Percentiles rank a stretch among this genome's conserved stretches.
Conservation (phyloP, 805 yeast genomes). For the Yamadazyma laniorum region DNA sequence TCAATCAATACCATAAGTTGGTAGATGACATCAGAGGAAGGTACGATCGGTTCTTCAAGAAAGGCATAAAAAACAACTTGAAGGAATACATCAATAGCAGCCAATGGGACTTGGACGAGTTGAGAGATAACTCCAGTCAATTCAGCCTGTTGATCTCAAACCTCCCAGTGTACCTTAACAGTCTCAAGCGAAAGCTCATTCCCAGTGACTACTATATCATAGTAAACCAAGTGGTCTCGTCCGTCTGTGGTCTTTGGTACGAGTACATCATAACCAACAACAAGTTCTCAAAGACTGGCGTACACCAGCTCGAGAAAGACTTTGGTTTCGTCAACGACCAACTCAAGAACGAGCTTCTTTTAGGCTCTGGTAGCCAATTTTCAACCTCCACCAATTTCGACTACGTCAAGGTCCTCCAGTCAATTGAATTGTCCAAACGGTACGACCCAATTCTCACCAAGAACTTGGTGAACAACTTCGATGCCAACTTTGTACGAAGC, state of each 20-base stretch:
- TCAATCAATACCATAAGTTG: constrained; percentile 24
- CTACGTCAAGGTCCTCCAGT: constrained; percentile 26
- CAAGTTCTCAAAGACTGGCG: constrained; percentile 31
- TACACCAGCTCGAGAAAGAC: constrained; percentile 32
- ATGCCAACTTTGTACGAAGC: constrained; percentile 18
- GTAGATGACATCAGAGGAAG: constrained; percentile 19
- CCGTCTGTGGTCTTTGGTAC: constrained; percentile 25
- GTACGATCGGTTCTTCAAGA: constrained; percentile 30
- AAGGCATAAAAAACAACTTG: constrained; percentile 29
- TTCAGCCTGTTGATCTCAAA: constrained; percentile 22
- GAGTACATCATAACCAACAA: constrained; percentile 43
- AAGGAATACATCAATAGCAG: constrained; percentile 38
- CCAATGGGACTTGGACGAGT: constrained; percentile 27
- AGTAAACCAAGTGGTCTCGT: constrained; percentile 25
- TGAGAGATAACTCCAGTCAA: constrained; percentile 17
- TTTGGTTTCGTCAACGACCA: constrained; percentile 19
- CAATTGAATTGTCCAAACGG: constrained; percentile 27
- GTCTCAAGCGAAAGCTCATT: constrained; percentile 22
- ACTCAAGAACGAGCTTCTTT: constrained; percentile 20
- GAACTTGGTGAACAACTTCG: constrained; percentile 13
- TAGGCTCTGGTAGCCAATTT: constrained; percentile 15
- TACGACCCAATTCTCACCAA: constrained; percentile 23
- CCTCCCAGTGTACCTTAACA: constrained; percentile 26
- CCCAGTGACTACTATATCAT: constrained; percentile 31
- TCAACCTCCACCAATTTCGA: constrained; percentile 22